phyloP scores from a whole-genome alignment of 108 stramenopile species.

The Nannochloropsis granulata region DNA sequence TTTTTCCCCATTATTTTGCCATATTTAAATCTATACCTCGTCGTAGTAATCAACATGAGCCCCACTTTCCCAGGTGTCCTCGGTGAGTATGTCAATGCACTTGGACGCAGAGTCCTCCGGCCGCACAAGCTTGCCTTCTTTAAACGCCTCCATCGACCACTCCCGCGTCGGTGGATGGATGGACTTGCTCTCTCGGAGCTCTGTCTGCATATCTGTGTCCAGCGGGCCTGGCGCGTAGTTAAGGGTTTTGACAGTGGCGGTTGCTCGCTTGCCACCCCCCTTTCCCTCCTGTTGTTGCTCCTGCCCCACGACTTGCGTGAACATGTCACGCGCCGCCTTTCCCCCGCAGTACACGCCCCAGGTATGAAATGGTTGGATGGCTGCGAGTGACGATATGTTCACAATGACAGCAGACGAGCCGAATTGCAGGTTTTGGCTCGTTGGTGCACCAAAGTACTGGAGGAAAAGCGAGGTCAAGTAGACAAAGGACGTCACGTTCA shows the following conservation, averaged over 20 bases:
- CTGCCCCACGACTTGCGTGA: slow-evolving; percentile 14
- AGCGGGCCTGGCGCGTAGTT: slow-evolving; percentile 40
- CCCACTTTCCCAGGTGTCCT: slow-evolving; percentile 5
- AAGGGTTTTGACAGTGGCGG: slow-evolving; percentile 8
- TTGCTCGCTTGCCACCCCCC: slow-evolving; percentile 29
- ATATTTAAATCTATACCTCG: not conserved
- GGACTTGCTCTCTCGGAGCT: not conserved
- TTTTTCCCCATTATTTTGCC: no score
- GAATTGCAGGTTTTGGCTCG: not conserved
- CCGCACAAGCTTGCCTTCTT: slow-evolving; percentile 12
- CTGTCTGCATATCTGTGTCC: slow-evolving; percentile 34
- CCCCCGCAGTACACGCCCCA: slow-evolving; percentile 35
- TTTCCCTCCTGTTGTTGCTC: not conserved
- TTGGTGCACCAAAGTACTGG: slow-evolving; percentile 1
- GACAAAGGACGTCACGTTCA: slow-evolving; percentile 30
- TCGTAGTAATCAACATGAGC: slow-evolving; percentile 37
- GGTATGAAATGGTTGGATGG: slow-evolving; percentile 25
- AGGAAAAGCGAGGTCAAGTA: slow-evolving; percentile 33
- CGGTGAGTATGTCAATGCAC: slow-evolving; percentile 5
- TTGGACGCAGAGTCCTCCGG: slow-evolving; percentile 31
- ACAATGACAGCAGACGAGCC: not conserved
- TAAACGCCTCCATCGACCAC: not conserved
- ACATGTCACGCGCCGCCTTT: slow-evolving; percentile 44
- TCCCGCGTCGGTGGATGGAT: not conserved
- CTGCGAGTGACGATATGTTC: slow-evolving; percentile 38